Percentiles rank a stretch among this genome's conserved stretches.
These are phyloP conservation scores for Lepiota venenata DNA, from an alignment of 768 basidiomycete genomes.

Conservation along the genomic window DNA sequence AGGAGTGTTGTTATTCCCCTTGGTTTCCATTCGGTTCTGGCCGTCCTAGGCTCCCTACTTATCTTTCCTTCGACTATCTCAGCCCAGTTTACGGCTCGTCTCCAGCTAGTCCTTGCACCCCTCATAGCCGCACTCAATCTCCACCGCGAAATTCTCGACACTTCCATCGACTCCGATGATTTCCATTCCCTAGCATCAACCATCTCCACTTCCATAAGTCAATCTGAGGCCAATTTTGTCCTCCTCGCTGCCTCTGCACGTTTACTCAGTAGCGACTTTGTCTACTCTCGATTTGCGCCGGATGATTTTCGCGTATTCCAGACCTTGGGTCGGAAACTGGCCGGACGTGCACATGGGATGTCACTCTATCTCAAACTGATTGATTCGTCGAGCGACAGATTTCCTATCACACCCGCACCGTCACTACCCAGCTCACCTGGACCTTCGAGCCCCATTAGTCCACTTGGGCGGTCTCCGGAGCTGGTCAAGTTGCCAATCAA, in stretches of 20 bases:
- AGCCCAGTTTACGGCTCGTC: constrained; percentile 48
- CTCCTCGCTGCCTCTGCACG: constrained; percentile 48
- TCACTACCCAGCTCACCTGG: not conserved
- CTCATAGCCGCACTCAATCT: constrained; percentile 40
- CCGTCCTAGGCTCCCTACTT: constrained; percentile 46
- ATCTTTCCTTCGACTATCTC: constrained; percentile 67
- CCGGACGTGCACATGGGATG: constrained; percentile 61
- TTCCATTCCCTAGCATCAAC: constrained; percentile 30
- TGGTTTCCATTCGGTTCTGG: constrained; percentile 52
- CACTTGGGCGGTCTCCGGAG: not conserved
- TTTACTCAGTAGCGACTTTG: constrained; percentile 55
- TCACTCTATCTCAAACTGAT: constrained; percentile 58
- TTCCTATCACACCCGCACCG: constrained; percentile 29
- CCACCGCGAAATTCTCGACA: constrained; percentile 44
- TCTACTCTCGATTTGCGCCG: constrained; percentile 58
- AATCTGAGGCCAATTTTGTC: constrained; percentile 47
- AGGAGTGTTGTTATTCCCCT: constrained; percentile 52
- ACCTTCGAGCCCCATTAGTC: not conserved
- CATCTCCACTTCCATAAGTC: constrained; percentile 29
- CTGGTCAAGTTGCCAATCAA: not conserved
- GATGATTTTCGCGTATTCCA: constrained; percentile 53
- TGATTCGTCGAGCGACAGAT: constrained; percentile 57
- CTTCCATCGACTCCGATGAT: constrained; percentile 34
- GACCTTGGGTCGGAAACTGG: constrained; percentile 42
- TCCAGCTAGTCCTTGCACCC: constrained; percentile 46